Evolutionary conservation across 768 basidiomycete species (phyloP).

Genomic region (Infundibulicybe gibba): DNA sequence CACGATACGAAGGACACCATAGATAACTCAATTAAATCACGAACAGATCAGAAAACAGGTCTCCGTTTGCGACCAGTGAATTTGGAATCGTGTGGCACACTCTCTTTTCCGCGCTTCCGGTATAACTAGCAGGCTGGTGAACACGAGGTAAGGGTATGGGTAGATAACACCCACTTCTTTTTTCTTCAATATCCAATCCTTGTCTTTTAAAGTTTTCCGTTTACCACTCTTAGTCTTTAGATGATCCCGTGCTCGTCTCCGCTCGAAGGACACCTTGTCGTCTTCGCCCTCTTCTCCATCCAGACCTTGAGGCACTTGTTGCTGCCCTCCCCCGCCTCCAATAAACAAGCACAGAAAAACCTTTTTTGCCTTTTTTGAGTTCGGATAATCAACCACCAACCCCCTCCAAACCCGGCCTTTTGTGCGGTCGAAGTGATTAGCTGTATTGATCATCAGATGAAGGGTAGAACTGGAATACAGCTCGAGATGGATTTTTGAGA

Average conservation of each 20-base stretch:
- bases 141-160: slow-evolving; percentile 2
- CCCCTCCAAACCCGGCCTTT: slow-evolving; percentile 94
- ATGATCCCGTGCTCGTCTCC: slow-evolving; percentile 66
- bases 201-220: slow-evolving; percentile 69
- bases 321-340: slow-evolving; percentile 64
- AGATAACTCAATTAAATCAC: slow-evolving; percentile 9
- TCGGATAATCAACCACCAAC: slow-evolving; percentile 94
- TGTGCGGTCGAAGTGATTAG: slow-evolving; percentile 92
- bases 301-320: slow-evolving; percentile 73
- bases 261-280: slow-evolving; percentile 68
- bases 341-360: slow-evolving; percentile 93
- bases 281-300: slow-evolving; percentile 63
- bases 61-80: slow-evolving; percentile 91
- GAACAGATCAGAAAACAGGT: slow-evolving; percentile 59
- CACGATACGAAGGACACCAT: slow-evolving; percentile 19
- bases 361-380: slow-evolving; percentile 93
- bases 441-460: slow-evolving; percentile 96
- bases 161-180: slow-evolving; percentile 66
- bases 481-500: slow-evolving; percentile 81
- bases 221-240: slow-evolving; percentile 59
- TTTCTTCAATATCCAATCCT: slow-evolving; percentile 94
- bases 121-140: slow-evolving; percentile 51
- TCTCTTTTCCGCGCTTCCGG: slow-evolving; percentile 80
- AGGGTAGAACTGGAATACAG: slow-evolving; percentile 93
- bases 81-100: slow-evolving; percentile 82